Conservation (phyloP, 1,139 yeast species). For the Pichia sp. region DNA sequence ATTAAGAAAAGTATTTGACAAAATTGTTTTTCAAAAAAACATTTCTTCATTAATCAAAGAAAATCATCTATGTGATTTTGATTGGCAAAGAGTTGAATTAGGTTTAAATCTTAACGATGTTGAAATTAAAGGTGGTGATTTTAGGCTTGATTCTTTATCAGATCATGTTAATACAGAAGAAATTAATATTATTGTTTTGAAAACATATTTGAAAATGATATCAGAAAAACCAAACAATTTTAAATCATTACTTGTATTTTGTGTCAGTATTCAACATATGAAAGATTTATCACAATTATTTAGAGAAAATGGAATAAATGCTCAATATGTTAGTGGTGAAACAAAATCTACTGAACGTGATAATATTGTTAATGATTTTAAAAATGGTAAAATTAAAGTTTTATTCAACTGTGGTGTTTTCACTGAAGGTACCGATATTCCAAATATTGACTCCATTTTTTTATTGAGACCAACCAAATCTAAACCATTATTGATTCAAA, state of each 20-base stretch:
- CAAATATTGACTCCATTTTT: slow-evolving; percentile 76
- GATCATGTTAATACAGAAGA: slow-evolving; percentile 47
- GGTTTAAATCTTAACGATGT: slow-evolving; percentile 36
- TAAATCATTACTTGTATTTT: slow-evolving; percentile 68
- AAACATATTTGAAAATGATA: slow-evolving; percentile 48
- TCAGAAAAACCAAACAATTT: slow-evolving; percentile 30
- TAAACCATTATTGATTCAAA: slow-evolving; percentile 64
- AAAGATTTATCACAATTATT: slow-evolving; percentile 48
- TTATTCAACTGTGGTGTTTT: slow-evolving; percentile 83
- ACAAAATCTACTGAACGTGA: slow-evolving; percentile 52
- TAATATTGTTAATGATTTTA: slow-evolving; percentile 51
- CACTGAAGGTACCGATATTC: slow-evolving; percentile 95
- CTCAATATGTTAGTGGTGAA: slow-evolving; percentile 67
- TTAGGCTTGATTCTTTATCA: slow-evolving; percentile 45
- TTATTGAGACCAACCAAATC: slow-evolving; percentile 81
- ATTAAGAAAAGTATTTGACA: slow-evolving; percentile 58
- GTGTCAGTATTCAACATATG: slow-evolving; percentile 70
- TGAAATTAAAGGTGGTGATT: slow-evolving; percentile 40
- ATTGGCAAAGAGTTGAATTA: slow-evolving; percentile 51
- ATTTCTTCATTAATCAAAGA: slow-evolving; percentile 62
- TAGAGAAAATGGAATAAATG: slow-evolving; percentile 54
- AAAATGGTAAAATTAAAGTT: slow-evolving; percentile 57
- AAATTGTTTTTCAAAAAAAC: slow-evolving; percentile 65
- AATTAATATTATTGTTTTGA: slow-evolving; percentile 49
- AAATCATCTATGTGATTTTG: slow-evolving; percentile 65